Evolutionary conservation across 202 grass and related monocot genomes (phyloP).

Genomic region (Zizania palustris): DNA sequence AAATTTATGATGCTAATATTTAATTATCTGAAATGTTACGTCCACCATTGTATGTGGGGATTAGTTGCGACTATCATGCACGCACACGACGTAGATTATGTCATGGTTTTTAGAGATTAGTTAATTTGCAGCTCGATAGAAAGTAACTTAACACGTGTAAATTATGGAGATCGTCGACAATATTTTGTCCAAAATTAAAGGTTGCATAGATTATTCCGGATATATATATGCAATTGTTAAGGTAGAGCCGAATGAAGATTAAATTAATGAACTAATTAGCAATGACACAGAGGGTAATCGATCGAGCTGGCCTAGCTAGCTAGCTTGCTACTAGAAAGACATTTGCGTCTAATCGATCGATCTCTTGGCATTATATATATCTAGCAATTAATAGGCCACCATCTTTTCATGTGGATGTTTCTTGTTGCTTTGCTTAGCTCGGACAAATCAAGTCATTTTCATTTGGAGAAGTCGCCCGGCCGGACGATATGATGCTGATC

Average conservation of each 20-base stretch:
- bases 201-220: neutral
- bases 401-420: conserved; percentile 34
- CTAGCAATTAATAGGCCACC: neutral
- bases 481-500: neutral
- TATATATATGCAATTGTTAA: neutral
- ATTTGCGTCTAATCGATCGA: conserved; percentile 12
- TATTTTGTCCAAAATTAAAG: conserved; percentile 6
- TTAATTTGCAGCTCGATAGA: neutral
- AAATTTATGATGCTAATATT: too few species aligned
- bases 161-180: neutral
- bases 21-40: too few species aligned
- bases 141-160: neutral
- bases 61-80: too few species aligned
- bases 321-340: conserved; percentile 10
- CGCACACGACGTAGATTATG: too few species aligned
- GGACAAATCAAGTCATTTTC: conserved; percentile 43
- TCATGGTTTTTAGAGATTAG: neutral
- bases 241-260: neutral
- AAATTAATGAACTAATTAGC: neutral
- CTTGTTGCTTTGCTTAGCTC: conserved; percentile 10
- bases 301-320: conserved; percentile 3
- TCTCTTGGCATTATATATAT: neutral
- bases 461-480: conserved; percentile 10
- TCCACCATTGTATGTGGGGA: too few species aligned
- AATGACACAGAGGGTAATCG: neutral